Evolutionary conservation across 164 flowering plant genomes (phyloP).

Genomic region (Annona squamosa): DNA sequence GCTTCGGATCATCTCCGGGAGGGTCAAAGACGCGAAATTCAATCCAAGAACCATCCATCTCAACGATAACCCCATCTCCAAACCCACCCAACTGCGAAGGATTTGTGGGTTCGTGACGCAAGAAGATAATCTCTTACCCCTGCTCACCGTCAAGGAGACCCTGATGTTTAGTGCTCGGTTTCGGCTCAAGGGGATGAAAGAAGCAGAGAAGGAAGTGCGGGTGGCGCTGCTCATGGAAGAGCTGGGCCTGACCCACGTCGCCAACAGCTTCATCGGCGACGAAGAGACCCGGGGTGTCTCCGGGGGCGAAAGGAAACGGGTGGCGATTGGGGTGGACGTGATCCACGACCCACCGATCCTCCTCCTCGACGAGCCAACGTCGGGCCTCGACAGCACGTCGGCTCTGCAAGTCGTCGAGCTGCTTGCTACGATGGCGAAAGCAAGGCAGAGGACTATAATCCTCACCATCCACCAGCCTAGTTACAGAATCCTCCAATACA

Average conservation of each 20-base stretch:
- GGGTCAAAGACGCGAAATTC: conserved; percentile 37
- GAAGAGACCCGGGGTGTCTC: conserved; percentile 80
- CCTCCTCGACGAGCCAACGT: conserved; percentile 88
- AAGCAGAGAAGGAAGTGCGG: conserved; percentile 39
- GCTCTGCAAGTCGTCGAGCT: conserved; percentile 78
- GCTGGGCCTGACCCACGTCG: conserved; percentile 63
- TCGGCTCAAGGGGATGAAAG: conserved; percentile 41
- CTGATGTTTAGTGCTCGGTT: conserved; percentile 74
- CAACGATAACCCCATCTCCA: conserved; percentile 33
- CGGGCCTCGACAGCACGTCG: conserved; percentile 83
- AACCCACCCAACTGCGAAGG: conserved; percentile 46
- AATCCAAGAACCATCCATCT: conserved; percentile 42
- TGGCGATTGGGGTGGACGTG: conserved; percentile 82
- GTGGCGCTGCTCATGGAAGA: conserved; percentile 67
- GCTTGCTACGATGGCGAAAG: conserved; percentile 60
- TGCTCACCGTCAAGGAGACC: conserved; percentile 86
- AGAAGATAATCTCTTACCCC: conserved; percentile 73
- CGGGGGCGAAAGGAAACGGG: conserved; percentile 86
- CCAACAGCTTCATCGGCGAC: conserved; percentile 69
- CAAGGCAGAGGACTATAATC: conserved; percentile 47
- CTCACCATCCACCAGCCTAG: conserved; percentile 93
- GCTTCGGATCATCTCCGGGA: conserved; percentile 62
- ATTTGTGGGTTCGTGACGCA: conserved; percentile 84
- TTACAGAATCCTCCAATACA: conserved; percentile 56
- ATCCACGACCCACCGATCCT: conserved; percentile 76